Evolutionary conservation across 1,139 yeast species (phyloP), one percentile per base, ranked within the genome.

Genomic region (Candida labiduridarum): DNA sequence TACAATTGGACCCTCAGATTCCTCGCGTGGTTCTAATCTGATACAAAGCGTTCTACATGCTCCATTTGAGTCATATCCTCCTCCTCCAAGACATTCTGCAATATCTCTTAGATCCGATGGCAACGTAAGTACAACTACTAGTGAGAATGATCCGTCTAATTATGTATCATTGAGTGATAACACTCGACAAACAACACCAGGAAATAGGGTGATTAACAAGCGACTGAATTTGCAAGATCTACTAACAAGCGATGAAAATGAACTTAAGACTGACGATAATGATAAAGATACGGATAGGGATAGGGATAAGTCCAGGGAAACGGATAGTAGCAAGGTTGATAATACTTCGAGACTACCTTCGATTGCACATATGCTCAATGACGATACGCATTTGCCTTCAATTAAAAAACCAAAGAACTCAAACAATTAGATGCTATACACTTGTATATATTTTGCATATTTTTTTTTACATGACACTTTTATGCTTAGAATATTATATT

Each of bases 351-450:
- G 51, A 39, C 46, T 55, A 33, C 58, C 58, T 11, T 48, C 56
- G 11, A 55, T 55, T 25, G 50, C 57, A 4, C 57, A 52, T 25
- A 44, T 55, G 12, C 45, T 55, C 7, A 35, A 44, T 19, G 43
- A 40, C 8, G 30, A 40, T n/a, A 41, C 49, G 16, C 50, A 43
- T 27, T 41, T 52, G 33, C 53, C 56, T 15, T 48, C 53, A 14
- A 53, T 48, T 36, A 44, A 36, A 31, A 51, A 49, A 47, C 50
- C 45, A n/a, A 50, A 51, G 25, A 48, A 49, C 29, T 55, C 51
- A 52, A 45, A 46, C 31, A 52, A 45, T 38, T 43, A 38, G 46
- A 39, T 46, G 25, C 19, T 19, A 14, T 19, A 12, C 12, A 18
- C 11, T 8, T 33, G 15, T 33, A 33, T n/a, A n/a, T n/a, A 33